These are phyloP conservation scores for Sonneratia alba DNA, from an alignment of 345 rosid species.

Conservation along the genomic window DNA sequence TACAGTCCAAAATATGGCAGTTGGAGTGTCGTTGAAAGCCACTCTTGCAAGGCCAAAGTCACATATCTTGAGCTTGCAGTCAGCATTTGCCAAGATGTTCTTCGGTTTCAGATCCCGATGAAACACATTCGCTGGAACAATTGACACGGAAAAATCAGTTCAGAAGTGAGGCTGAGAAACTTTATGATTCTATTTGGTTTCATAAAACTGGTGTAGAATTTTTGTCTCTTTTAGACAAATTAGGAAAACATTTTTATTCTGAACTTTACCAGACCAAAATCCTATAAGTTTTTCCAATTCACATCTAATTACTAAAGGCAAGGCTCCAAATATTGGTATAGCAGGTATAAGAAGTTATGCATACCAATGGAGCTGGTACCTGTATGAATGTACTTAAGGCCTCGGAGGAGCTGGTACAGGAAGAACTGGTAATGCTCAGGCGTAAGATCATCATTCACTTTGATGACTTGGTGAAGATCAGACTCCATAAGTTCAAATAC, in stretches of 20 bases:
- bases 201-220: no score
- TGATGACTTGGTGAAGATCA: conserved; percentile 85
- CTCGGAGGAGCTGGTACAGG: conserved; percentile 89
- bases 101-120: conserved; percentile 92
- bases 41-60: conserved; percentile 98
- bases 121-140: conserved; percentile 69
- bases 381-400: conserved; percentile 90
- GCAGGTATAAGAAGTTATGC: not conserved
- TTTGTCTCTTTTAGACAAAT: no score
- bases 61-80: conserved; percentile 92
- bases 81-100: conserved; percentile 89
- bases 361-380: conserved; percentile 30
- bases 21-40: conserved; percentile 87
- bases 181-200: not conserved
- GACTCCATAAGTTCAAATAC: conserved; percentile 91
- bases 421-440: conserved; percentile 89
- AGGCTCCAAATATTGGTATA: not conserved
- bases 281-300: not conserved
- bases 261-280: not conserved
- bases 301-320: not conserved
- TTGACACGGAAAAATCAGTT: conserved; percentile 1
- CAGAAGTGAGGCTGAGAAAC: not conserved
- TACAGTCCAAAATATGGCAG: conserved; percentile 93
- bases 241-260: no score
- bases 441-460: conserved; percentile 87